These are phyloP conservation scores for Fomitiporia mediterranea DNA, from an alignment of 1,284 basidiomycete genomes.

Conservation along the genomic window DNA sequence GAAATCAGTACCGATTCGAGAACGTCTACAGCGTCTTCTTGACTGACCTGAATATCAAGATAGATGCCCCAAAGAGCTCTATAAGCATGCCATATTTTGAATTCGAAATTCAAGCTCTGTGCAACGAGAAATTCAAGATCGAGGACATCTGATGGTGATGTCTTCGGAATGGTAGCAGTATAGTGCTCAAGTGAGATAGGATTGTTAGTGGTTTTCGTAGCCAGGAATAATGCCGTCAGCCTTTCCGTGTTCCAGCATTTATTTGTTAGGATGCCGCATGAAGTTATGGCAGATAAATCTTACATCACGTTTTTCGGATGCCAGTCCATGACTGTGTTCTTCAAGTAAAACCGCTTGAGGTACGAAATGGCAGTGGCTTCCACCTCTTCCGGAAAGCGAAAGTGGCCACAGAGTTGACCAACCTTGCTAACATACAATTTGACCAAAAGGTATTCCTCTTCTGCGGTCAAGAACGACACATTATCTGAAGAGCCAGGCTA, in stretches of 20 bases:
- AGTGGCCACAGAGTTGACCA: constrained; percentile 78
- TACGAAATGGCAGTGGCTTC: constrained; percentile 91
- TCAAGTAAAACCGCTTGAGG: constrained; percentile 95
- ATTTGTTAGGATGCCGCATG: constrained; percentile 15
- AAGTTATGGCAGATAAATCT: constrained; percentile 3
- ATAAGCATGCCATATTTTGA: constrained; percentile 88
- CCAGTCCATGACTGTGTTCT: constrained; percentile 99
- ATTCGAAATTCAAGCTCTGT: constrained; percentile 91
- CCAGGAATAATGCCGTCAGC: constrained; percentile 93
- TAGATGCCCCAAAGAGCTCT: constrained; percentile 86
- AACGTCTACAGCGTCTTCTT: neutral
- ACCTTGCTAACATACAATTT: constrained; percentile 88
- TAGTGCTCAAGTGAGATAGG: constrained; percentile 85
- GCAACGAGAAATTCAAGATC: constrained; percentile 94
- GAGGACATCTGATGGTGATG: constrained; percentile 76
- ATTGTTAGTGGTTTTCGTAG: constrained; percentile 95
- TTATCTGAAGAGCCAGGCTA: constrained; percentile 64
- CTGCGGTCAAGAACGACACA: constrained; percentile 69
- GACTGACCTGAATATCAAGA: constrained; percentile 81
- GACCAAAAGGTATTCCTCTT: constrained; percentile 87
- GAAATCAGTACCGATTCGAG: neutral
- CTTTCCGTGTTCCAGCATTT: too few species aligned
- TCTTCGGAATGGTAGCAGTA: constrained; percentile 75
- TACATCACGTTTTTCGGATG: constrained; percentile 98
- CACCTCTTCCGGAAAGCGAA: constrained; percentile 87